Base-by-base conservation (phyloP, 352 stramenopile genomes). In the Phytophthora pistaciae region DNA sequence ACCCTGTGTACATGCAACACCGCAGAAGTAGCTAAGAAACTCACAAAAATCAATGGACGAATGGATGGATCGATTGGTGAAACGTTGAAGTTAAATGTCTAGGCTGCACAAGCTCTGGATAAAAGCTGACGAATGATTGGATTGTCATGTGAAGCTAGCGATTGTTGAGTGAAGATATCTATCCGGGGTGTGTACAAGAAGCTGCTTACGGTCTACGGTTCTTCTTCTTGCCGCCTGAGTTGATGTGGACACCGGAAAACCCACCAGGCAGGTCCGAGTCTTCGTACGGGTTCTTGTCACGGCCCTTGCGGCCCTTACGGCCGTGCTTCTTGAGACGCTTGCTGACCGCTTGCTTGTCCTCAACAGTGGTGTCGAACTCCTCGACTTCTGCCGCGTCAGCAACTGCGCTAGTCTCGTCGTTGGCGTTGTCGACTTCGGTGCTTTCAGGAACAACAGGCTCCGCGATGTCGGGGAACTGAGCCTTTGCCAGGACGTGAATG, bases 231-330 rank as follows among this genome's bases (percentile, higher is more conserved):
- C 87, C 85, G 14, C 84, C 85, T 54, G 76, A 78, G 72, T 93
- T 93, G 57, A 93, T 89, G 62, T 91, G 85, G 49, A 91, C 76
- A 46, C 74, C 80, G 20, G 68, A 61, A 29, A 77, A 42, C n/a
- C 78, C 81, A 38, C 67, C 74, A 38, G 87, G 84, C 52, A 94
- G 31, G 59, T 97, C 90, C 50, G 84, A 90, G 72, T 97, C 90
- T 70, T 96, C 91, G 78, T 99, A 99, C 40, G 98, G 98, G 79
- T 99, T 98, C 75, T 98, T 98, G 63, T 99, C 96, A 36, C 97
- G 85, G 18, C 94, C 81, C 80, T 99, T 99, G 16, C 93, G 86
- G 38, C 95, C 94, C 78, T 99, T 99, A 64, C 98, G 98, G 10
- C 97, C 98, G 81, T 98, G 98, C 62, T 96, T 95, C 70, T 98